Base-by-base conservation (phyloP, 495 filamentous ascomycete genomes). In the Penicillium nucicola region DNA sequence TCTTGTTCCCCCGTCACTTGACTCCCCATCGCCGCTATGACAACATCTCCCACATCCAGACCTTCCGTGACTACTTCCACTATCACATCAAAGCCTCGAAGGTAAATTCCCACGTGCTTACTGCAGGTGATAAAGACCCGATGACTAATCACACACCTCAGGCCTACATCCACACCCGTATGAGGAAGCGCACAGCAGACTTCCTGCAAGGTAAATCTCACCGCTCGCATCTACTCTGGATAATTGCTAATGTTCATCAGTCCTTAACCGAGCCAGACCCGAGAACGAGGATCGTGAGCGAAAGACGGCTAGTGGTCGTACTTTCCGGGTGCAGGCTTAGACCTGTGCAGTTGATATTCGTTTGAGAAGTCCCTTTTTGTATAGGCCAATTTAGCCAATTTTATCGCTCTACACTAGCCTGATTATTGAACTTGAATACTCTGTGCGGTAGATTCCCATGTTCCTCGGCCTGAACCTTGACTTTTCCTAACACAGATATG, bases 11-110 rank as follows among this genome's bases (percentile, higher is more conserved):
- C 20, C 83, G 93, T 51, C 93, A 99, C 67, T 77, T 99, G 48
- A 95, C 91, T 4, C 83, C 80, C 3, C 90, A 96, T 69, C 82
- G 89, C 61, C 84, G 93, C 70, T 86, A 89, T 39, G 92, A 97
- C 50, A 92, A 89, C 66, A 97, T 99, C 59, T 96, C 90, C 32
- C 93, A 99, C 62, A 96, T 99, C 58, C 95, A 99, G 72, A 99
- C 92, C 14, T 99, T 99, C 88, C 88, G 93, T 50, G 95, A 97
- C 61, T 97, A 99, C 69, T 99, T 99, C 79, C 93, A 99, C 68
- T 99, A 99, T 68, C 93, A 99, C 71, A 99, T 99, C 76, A 99
- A 99, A 73, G 93, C 93, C 22, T 95, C 92, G 39, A 97, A 96
- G 77, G 85, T 87, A 74, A 12, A 19, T 45, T 4, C 38, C 30